Evolutionary conservation across 345 rosid species (phyloP), one percentile per base, ranked within the genome.

Genomic region (Bretschneidera sinensis): DNA sequence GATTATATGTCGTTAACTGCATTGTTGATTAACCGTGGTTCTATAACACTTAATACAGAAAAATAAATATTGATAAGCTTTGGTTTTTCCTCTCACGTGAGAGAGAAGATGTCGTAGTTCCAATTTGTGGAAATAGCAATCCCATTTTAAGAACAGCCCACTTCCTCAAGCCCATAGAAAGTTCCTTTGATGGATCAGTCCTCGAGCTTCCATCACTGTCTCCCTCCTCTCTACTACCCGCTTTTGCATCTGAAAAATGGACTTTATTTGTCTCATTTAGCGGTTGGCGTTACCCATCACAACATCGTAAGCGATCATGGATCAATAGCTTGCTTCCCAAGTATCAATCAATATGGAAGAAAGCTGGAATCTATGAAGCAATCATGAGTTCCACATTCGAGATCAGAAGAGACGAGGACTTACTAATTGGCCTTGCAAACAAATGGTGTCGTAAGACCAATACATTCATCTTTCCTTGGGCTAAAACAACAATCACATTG

Each of bases 381-480:
- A 64, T 83, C 16, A 45, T 66, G 68, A 23, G 67, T 54, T 79
- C 84, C 0, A 81, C 75, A 1, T 35, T 24, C 16, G 21, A 2
- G 7, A 50, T 79, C 58, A 4, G 1, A 0, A 73, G 15, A 60
- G 22, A 79, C 47, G 6, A 5, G 49, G 54, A 68, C 8, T 55
- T 78, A 6, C 16, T 81, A 54, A 15, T 79, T 24, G 71, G 54
- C 34, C 8, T 83, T 19, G 80, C 78, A 4, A 71, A 76, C 61
- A 77, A 52, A 59, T 85, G 88, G 82, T 70, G 76, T 34, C 78
- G 74, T 23, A 68, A 70, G 3, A 79, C 85, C 5, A 77, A 76
- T 13, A 57, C 82, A 0, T 81, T 83, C 35, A 43, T 81, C 17
- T 81, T 83, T 18, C 64, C 74, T 1, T 86, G 81, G 83, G 88